Base-by-base conservation (phyloP, 495 filamentous ascomycete genomes). In the Lentithecium fluviatile region DNA sequence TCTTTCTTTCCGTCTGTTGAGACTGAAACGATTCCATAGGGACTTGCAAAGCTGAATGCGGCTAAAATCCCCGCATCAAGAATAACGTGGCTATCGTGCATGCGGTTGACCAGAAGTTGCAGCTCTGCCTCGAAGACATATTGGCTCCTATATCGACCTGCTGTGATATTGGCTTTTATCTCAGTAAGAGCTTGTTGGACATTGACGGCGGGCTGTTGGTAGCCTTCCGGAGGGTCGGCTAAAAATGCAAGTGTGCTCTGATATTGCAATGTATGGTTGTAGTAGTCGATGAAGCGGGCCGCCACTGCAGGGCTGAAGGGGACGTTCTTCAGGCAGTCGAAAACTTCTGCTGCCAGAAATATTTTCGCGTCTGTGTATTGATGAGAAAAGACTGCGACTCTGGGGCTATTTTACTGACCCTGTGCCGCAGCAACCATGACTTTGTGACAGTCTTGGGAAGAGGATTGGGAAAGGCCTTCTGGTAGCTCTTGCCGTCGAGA, bases 211-310 rank as follows among this genome's bases (percentile, higher is more conserved):
- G 80, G 82, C 63, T 83, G 79, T 34, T 79, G 75, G 67, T 85
- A 86, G 15, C 74, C 76, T 15, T 72, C 53, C 1, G 83, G 82
- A 10, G 83, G 83, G 32, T 77, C 74, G 68, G 80, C 83, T 8
- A 85, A 71, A 66, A 81, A 80, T 19, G 76, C 74, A 17, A 83
- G 48, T 0, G 82, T 85, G 26, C 74, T 80, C 57, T 85, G 83
- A 48, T 84, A 84, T 65, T 85, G 76, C 1, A 85, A 62, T 2
- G 78, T 79, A 42, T 83, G 78, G 56, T 78, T 80, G 50, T 77
- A 81, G 65, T 85, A 83, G 21, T 71, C 64, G 17, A 85, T 29
- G 60, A 85, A 83, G 8, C 74, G 67, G 12, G 72, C 68, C 6
- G 79, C 82, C 17, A 80, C 77, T 25, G 75, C 77, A 2, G 74